A percentile compares a stretch with the other conserved stretches of the same genome.
These are phyloP conservation scores for Penicillium cosmopolitanum DNA, from an alignment of 495 filamentous ascomycete genomes.

Conservation along the genomic window DNA sequence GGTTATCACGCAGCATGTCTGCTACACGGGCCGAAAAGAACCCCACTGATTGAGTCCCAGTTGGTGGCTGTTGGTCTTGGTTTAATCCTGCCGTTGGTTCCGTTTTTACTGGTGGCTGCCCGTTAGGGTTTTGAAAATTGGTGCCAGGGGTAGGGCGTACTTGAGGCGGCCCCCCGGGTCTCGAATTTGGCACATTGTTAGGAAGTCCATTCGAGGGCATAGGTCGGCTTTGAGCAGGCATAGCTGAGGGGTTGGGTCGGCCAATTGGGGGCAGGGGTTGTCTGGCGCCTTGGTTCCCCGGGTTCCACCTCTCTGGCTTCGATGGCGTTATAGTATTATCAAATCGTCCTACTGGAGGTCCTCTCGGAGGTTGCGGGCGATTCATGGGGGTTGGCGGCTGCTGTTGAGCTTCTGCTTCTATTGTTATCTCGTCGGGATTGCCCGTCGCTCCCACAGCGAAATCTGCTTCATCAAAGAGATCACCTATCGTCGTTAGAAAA, in stretches of 20 bases:
- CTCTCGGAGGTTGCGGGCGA: constrained; percentile 28
- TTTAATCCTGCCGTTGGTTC: constrained; percentile 28
- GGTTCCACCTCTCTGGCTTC: constrained; percentile 46
- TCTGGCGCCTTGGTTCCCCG: constrained; percentile 22
- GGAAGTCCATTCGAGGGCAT: constrained; percentile 21
- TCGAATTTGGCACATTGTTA: constrained; percentile 29
- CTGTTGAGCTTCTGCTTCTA: constrained; percentile 37
- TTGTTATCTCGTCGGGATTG: constrained; percentile 65
- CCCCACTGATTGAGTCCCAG: constrained; percentile 50
- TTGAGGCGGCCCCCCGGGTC: constrained; percentile 27
- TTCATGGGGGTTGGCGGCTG: constrained; percentile 37
- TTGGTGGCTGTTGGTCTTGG: constrained; percentile 36
- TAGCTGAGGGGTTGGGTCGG: constrained; percentile 25
- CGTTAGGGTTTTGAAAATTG: constrained; percentile 16
- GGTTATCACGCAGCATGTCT: constrained; percentile 49
- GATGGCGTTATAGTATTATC: constrained; percentile 44
- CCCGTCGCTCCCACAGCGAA: constrained; percentile 62
- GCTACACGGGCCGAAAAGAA: constrained; percentile 83
- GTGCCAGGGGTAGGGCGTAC: constrained; percentile 15
- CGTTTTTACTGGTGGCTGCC: constrained; percentile 31
- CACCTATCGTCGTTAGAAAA: constrained; percentile 44
- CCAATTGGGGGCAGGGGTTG: constrained; percentile 31
- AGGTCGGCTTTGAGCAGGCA: constrained; percentile 24
- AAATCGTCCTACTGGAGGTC: constrained; percentile 24
- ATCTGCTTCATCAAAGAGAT: constrained; percentile 75